These are phyloP conservation scores for Phialophora expanda DNA, from an alignment of 2,329 filamentous ascomycete genomes.

Conservation along the genomic window DNA sequence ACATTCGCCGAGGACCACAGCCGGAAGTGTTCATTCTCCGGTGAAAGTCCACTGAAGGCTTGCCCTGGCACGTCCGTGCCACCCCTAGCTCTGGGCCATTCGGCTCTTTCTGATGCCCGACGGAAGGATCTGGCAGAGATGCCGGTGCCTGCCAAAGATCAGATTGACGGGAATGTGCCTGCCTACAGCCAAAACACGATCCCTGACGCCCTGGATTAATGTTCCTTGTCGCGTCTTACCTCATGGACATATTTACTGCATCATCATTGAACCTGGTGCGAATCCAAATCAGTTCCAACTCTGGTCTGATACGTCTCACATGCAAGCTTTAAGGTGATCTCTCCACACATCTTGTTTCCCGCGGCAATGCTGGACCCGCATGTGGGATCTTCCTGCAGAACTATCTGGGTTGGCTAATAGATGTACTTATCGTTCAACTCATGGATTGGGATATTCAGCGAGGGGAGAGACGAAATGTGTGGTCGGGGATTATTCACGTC, in stretches of 20 bases:
- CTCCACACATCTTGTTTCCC: constrained; percentile 12
- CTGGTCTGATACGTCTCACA: constrained; percentile 6
- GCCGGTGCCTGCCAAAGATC: not conserved
- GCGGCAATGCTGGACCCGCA: not conserved
- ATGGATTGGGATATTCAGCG: not conserved
- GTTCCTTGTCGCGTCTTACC: not conserved
- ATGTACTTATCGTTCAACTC: not conserved
- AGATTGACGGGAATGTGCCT: not conserved
- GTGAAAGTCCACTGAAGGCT: not conserved
- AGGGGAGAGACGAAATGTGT: not conserved
- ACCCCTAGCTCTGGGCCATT: not conserved
- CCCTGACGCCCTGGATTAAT: not conserved
- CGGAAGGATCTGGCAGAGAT: not conserved
- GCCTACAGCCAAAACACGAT: not conserved
- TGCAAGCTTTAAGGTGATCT: constrained; percentile 4
- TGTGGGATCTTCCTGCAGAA: constrained; percentile 8
- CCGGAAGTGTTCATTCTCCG: not conserved
- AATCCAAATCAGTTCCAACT: constrained; percentile 28
- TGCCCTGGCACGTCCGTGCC: not conserved
- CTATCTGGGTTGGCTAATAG: not conserved
- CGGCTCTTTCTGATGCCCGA: not conserved
- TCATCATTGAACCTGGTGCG: constrained; percentile 35
- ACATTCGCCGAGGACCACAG: not conserved
- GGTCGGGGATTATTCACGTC: constrained; percentile 1
- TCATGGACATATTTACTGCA: constrained; percentile 26